Percentiles rank a stretch among this genome's conserved stretches.
Evolutionary conservation across 306 rosid genomes (phyloP).

Genomic region (Prunus salicina): DNA sequence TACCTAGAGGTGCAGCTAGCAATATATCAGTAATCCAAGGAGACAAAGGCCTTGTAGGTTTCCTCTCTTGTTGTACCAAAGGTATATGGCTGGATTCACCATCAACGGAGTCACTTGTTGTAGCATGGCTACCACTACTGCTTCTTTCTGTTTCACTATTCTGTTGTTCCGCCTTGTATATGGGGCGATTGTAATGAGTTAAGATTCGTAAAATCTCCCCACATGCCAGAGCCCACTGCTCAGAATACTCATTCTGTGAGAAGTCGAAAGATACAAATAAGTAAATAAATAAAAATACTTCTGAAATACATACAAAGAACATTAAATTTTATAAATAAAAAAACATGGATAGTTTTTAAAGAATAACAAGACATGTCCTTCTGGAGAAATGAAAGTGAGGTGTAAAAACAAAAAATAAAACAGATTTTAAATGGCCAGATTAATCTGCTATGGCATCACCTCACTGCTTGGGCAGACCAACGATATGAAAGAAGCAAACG

Average conservation of each 20-base stretch:
- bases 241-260: conserved; percentile 83
- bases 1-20: conserved; percentile 88
- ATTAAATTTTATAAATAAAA: conserved; percentile 10
- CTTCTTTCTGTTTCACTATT: conserved; percentile 74
- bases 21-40: conserved; percentile 96
- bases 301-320: conserved; percentile 8
- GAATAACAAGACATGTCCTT: neutral
- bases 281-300: conserved; percentile 1
- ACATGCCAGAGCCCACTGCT: conserved; percentile 98
- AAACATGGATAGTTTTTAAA: neutral
- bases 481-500: conserved; percentile 92
- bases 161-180: conserved; percentile 67
- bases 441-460: conserved; percentile 43
- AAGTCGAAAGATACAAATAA: conserved; percentile 7
- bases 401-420: neutral
- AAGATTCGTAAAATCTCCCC: conserved; percentile 91
- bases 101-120: conserved; percentile 60
- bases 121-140: conserved; percentile 77
- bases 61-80: conserved; percentile 68
- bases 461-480: conserved; percentile 81
- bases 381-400: conserved; percentile 6
- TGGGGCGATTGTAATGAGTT: conserved; percentile 97
- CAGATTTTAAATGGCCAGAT: conserved; percentile 9
- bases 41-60: conserved; percentile 83
- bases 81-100: conserved; percentile 48